A percentile compares a stretch with the other conserved stretches of the same genome.
Evolutionary conservation across 83 land plant species (phyloP).

Genomic region (Picea mariana): DNA sequence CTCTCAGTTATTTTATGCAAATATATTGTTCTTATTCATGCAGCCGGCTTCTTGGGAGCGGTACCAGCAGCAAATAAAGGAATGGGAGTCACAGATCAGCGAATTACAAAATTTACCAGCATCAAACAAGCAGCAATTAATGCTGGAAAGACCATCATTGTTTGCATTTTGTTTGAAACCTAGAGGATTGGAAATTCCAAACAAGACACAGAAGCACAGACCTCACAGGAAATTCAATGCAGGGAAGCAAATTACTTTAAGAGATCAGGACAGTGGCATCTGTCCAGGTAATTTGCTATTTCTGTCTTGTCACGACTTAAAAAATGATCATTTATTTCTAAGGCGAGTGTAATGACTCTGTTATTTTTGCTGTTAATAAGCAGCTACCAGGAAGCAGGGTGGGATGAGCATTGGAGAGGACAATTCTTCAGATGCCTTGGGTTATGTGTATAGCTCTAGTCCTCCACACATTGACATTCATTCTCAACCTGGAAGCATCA

Average conservation of each 20-base stretch:
- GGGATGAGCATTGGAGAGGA: conserved; percentile 51
- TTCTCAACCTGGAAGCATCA: conserved; percentile 28
- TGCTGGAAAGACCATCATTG: conserved; percentile 66
- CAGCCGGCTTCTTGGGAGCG: conserved; percentile 93
- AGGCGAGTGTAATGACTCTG: neutral
- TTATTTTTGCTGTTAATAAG: conserved; percentile 6
- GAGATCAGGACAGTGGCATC: conserved; percentile 42
- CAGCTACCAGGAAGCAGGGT: conserved; percentile 50
- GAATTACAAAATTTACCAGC: conserved; percentile 27
- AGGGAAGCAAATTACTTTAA: conserved; percentile 33
- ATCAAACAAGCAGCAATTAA: conserved; percentile 41
- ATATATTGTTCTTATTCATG: neutral
- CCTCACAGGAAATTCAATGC: conserved; percentile 68
- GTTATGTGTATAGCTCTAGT: conserved; percentile 23
- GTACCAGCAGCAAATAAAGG: conserved; percentile 71
- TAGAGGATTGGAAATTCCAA: conserved; percentile 80
- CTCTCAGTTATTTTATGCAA: neutral
- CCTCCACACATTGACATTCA: conserved; percentile 31
- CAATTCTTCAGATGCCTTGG: conserved; percentile 22
- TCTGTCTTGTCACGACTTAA: neutral
- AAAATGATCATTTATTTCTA: neutral
- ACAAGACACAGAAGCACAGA: conserved; percentile 77
- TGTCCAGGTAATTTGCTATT: conserved; percentile 34
- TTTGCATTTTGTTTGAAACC: conserved; percentile 96
- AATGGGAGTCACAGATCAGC: conserved; percentile 67